A percentile compares a stretch with the other conserved stretches of the same genome.
phyloP scores from a whole-genome alignment of 2,329 filamentous ascomycete genomes.

The Furcasterigmium furcatum region DNA sequence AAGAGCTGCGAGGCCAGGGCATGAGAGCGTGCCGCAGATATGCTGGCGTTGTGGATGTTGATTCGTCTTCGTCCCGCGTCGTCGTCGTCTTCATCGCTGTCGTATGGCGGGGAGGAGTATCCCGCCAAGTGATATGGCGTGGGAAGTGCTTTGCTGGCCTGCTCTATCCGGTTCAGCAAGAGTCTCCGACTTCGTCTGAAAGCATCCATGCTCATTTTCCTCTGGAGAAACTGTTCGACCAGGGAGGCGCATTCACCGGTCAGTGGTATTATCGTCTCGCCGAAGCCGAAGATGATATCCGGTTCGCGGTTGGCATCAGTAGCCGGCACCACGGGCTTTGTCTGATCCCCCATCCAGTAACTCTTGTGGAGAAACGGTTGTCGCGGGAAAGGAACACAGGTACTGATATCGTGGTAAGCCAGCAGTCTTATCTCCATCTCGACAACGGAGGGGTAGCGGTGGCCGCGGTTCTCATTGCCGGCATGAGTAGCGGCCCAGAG shows the following conservation, averaged over 20 bases:
- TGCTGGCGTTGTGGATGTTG: constrained; percentile 4
- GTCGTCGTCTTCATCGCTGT: background rate
- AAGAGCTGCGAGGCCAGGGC: constrained; percentile 7
- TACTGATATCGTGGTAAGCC: constrained; percentile 7
- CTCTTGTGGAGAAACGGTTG: background rate
- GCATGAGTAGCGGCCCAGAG: background rate
- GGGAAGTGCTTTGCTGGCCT: constrained; percentile 2
- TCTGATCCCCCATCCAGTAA: background rate
- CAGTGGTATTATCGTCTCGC: constrained; percentile 2
- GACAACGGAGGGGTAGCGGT: no score
- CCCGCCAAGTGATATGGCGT: background rate
- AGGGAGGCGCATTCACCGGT: constrained; percentile 3
- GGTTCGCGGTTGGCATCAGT: background rate
- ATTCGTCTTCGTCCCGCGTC: background rate
- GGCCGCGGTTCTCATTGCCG: background rate
- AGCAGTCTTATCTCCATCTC: constrained; percentile 5
- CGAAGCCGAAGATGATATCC: constrained; percentile 8
- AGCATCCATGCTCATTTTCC: background rate
- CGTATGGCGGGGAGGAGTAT: no score
- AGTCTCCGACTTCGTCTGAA: background rate
- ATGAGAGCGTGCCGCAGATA: constrained; percentile 3
- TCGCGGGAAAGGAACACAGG: constrained; percentile 8
- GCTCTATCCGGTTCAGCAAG: background rate
- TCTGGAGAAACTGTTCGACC: constrained; percentile 4
- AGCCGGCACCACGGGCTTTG: background rate